Base-by-base conservation (phyloP, 2,329 filamentous ascomycete species). In the Alternaria angustiovoidea region DNA sequence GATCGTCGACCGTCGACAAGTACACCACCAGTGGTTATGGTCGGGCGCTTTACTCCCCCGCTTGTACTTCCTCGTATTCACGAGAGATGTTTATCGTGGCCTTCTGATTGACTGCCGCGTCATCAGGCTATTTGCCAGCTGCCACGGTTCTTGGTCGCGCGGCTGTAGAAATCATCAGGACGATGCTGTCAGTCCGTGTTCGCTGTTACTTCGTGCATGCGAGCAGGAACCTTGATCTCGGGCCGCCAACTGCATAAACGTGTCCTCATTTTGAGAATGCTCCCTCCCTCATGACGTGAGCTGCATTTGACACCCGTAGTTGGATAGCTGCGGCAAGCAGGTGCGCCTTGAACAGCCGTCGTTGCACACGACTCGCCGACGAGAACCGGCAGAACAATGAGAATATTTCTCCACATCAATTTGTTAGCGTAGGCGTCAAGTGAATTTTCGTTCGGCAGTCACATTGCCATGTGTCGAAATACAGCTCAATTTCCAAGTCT, bases 361-460 rank as follows among this genome's bases (percentile, higher is more conserved):
- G 46, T 48, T 18, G 18, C 38, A 57, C 54, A 61, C 42, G 54
- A 52, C 28, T 20, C 18, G 28, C 11, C 43, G 42, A 38, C 57
- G 41, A 60, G 54, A 51, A 55, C 39, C 9, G 9, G 30, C 26
- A 26, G 34, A 55, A 20, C 36, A 59, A 18, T 26, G 7, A 22
- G n/a, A 24, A n/a, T 44, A 7, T 14, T 7, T 26, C 20, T 38
- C 51, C 42, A 38, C 38, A 42, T 30, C 26, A 24, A 24, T 8
- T 22, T 12, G 7, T n/a, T 22, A 36, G 12, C 30, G 2, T 14
- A 24, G 14, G 46, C 9, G 18, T 4, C 34, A 5, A 20, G 20
- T 11, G 12, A 2, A 36, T 39, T 55, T 7, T 49, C 14, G 44
- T 56, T 18, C 14, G 24, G 28, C 12, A 38, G 5, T 38, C 20